Evolutionary conservation across 2,329 filamentous ascomycete species (phyloP).

Genomic region (Grosmannia serpens): DNA sequence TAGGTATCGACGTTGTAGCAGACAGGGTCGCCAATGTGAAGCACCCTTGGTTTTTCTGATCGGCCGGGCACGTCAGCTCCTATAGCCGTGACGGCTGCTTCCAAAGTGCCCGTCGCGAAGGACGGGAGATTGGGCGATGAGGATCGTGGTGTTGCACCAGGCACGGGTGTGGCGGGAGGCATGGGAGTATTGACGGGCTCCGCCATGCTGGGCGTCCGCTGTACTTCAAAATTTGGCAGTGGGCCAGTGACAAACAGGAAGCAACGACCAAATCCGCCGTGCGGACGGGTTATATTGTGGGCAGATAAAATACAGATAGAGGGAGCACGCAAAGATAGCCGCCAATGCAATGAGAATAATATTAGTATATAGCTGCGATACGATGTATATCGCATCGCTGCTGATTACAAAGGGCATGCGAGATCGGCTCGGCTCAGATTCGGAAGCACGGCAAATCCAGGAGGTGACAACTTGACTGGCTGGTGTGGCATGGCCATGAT

Average conservation of each 20-base stretch:
- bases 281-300: neutral
- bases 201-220: slow-evolving; percentile 13
- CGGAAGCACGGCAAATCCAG: neutral
- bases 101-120: neutral
- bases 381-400: neutral
- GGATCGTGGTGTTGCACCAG: slow-evolving; percentile 18
- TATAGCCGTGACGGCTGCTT: neutral
- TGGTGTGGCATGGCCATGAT: neutral
- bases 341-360: neutral
- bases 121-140: slow-evolving; percentile 12
- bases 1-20: slow-evolving; percentile 38
- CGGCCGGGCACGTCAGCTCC: neutral
- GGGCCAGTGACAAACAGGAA: neutral
- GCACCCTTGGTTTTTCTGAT: slow-evolving; percentile 29
- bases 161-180: slow-evolving; percentile 15
- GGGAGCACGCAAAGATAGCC: neutral
- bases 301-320: neutral
- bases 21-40: slow-evolving; percentile 61
- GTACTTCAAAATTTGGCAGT: neutral
- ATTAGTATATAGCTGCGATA: neutral
- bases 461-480: neutral
- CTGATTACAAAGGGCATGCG: neutral
- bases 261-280: no score
- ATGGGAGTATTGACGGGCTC: slow-evolving; percentile 20
- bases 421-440: neutral